Evolutionary conservation across 1,284 basidiomycete genomes (phyloP), one percentile per base, ranked within the genome.

Genomic region (Boletus hoseneyae): DNA sequence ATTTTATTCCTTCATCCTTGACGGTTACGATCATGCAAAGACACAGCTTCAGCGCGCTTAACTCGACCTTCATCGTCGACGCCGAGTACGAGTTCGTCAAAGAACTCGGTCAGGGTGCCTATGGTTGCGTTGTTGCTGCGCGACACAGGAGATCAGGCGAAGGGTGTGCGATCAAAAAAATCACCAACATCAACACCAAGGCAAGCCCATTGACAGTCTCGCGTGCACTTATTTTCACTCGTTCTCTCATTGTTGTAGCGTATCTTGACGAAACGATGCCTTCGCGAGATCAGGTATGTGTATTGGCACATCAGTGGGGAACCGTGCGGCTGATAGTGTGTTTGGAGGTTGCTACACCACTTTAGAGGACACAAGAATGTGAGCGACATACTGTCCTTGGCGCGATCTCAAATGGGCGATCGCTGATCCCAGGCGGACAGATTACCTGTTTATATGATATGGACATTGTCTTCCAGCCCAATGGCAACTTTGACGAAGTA

Each of bases 311-410:
- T 35, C 2, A 18, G 9, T 18, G 15, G 8, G n/a, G 34, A 44
- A 16, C 37, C 3, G 4, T 43, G 25, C 12, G 16, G 11, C 54
- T 64, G 45, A 53, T 42, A 5, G 48, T 46, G 33, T 43, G 2
- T 25, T 16, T 36, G 6, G 48, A 93, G 90, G 64, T 74, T 97
- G 32, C 72, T 97, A 30, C 93, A 96, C 71, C 95, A 97, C 70
- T 97, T 97, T 74, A 80, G 94, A 58, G 93, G 94, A 9, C 94
- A 97, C 74, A 97, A 97, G 76, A 97, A 97, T 66, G 93, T 95
- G 51, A 49, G 72, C 63, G 6, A 6, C 15, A 29, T 32, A 4
- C 19, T 27, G 7, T 50, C 51, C 59, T 53, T 60, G 55, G 21
- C 47, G 34, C 44, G 23, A 47, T 47, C 50, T 45, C 43, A 32